phyloP scores from a whole-genome alignment of 805 yeast genomes.

The Teunomyces atbi region DNA sequence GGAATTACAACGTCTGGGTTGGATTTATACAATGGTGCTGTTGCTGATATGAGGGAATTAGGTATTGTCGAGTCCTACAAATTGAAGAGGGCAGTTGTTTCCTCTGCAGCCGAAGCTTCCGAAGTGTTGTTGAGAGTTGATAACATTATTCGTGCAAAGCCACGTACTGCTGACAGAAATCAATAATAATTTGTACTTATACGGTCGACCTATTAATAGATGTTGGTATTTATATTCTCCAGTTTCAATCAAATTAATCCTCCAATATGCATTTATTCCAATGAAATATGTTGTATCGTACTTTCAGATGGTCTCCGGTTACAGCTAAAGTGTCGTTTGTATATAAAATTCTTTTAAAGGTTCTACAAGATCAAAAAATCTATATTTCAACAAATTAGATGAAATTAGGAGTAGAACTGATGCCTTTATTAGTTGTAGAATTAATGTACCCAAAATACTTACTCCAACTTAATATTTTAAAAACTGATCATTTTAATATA shows the following conservation, averaged over 20 bases:
- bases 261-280: too few relatives aligned
- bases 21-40: conserved; percentile 76
- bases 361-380: too few relatives aligned
- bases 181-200: conserved; percentile 12
- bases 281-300: too few relatives aligned
- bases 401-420: too few relatives aligned
- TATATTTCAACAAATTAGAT: too few relatives aligned
- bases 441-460: too few relatives aligned
- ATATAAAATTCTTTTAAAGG: too few relatives aligned
- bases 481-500: neutral
- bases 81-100: conserved; percentile 88
- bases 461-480: too few relatives aligned
- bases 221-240: neutral
- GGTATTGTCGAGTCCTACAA: conserved; percentile 94
- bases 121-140: conserved; percentile 95
- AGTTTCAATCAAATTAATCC: neutral
- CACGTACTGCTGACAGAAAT: conserved; percentile 92
- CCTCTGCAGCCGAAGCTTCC: conserved; percentile 97
- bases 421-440: too few relatives aligned
- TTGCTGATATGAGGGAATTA: conserved; percentile 91
- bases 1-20: conserved; percentile 92
- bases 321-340: too few relatives aligned
- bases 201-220: neutral
- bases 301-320: too few relatives aligned
- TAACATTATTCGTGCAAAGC: conserved; percentile 94